phyloP scores from a whole-genome alignment of 176 grass and related monocot genomes.

The Dactylis glomerata region DNA sequence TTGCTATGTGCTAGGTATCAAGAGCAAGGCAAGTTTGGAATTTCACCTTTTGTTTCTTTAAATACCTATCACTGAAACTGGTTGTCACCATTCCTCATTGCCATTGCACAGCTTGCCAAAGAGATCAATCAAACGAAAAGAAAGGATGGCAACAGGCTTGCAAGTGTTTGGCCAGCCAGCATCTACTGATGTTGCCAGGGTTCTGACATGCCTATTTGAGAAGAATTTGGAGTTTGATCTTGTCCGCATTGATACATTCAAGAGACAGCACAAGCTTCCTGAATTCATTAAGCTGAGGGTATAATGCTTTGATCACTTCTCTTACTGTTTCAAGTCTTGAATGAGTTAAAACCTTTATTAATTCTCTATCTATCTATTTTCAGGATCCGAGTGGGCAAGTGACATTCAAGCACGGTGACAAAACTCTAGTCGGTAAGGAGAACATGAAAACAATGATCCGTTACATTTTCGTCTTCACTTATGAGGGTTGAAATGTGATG shows the following conservation, averaged over 20 bases:
- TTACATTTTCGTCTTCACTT: background rate
- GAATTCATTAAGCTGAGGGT: conserved; percentile 75
- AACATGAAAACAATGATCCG: background rate
- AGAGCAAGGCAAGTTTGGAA: conserved; percentile 74
- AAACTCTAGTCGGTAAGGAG: conserved; percentile 63
- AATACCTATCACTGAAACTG: conserved; percentile 34
- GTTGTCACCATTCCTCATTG: conserved; percentile 16
- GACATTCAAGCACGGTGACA: conserved; percentile 71
- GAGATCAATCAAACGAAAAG: conserved; percentile 36
- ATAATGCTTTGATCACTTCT: background rate
- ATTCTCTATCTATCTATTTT: conserved; percentile 12
- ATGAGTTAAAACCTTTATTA: background rate
- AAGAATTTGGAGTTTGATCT: conserved; percentile 80
- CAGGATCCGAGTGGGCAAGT: conserved; percentile 90
- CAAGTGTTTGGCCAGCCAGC: conserved; percentile 80
- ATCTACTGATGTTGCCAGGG: conserved; percentile 78
- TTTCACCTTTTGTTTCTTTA: conserved; percentile 44
- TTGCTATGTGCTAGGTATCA: conserved; percentile 45
- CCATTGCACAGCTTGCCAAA: conserved; percentile 28
- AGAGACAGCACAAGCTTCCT: conserved; percentile 61
- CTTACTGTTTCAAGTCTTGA: background rate
- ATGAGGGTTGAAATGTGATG: background rate
- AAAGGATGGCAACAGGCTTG: conserved; percentile 54
- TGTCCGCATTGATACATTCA: conserved; percentile 73
- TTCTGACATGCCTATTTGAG: conserved; percentile 87